These are phyloP conservation scores for Trametes meyenii DNA, from an alignment of 768 basidiomycete genomes.

Conservation along the genomic window DNA sequence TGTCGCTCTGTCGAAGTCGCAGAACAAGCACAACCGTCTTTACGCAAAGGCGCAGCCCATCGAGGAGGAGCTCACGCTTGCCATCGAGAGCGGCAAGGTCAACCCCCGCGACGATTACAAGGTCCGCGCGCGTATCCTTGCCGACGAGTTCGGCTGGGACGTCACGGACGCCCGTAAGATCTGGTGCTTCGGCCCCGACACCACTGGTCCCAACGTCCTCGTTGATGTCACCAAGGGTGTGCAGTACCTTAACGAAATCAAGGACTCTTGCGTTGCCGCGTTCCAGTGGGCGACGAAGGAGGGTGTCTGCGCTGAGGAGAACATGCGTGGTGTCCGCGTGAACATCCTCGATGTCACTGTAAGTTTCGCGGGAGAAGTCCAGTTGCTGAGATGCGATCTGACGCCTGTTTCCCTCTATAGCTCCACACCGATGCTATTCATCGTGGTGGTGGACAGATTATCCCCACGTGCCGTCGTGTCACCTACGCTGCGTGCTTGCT, in stretches of 20 bases:
- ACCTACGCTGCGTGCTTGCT: slow-evolving; percentile 95
- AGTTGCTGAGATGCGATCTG: slow-evolving; percentile 1
- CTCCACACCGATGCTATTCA: slow-evolving; percentile 99
- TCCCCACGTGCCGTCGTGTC: slow-evolving; percentile 95
- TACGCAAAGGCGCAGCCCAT: slow-evolving; percentile 92
- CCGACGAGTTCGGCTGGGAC: slow-evolving; percentile 98
- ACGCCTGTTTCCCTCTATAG: slow-evolving; percentile 40
- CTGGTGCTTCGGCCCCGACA: slow-evolving; percentile 99
- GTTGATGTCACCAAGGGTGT: slow-evolving; percentile 99
- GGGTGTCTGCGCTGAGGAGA: slow-evolving; percentile 95
- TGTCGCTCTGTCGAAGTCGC: slow-evolving; percentile 96
- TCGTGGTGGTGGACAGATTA: slow-evolving; percentile 98
- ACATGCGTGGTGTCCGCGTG: slow-evolving; percentile 97
- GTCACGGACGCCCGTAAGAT: slow-evolving; percentile 99
- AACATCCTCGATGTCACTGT: slow-evolving; percentile 97
- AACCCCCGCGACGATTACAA: slow-evolving; percentile 97
- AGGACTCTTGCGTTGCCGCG: slow-evolving; percentile 98
- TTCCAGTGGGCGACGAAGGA: slow-evolving; percentile 99
- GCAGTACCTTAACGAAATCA: slow-evolving; percentile 99
- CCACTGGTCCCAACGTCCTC: slow-evolving; percentile 93
- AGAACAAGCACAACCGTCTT: slow-evolving; percentile 99
- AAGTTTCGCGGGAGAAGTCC: slow-evolving; percentile 34
- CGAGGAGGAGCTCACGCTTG: slow-evolving; percentile 91
- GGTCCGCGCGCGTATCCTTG: slow-evolving; percentile 89
- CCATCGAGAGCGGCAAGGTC: slow-evolving; percentile 87